Evolutionary conservation across 2,329 filamentous ascomycete species (phyloP).

Genomic region (Diaporthe sp.): DNA sequence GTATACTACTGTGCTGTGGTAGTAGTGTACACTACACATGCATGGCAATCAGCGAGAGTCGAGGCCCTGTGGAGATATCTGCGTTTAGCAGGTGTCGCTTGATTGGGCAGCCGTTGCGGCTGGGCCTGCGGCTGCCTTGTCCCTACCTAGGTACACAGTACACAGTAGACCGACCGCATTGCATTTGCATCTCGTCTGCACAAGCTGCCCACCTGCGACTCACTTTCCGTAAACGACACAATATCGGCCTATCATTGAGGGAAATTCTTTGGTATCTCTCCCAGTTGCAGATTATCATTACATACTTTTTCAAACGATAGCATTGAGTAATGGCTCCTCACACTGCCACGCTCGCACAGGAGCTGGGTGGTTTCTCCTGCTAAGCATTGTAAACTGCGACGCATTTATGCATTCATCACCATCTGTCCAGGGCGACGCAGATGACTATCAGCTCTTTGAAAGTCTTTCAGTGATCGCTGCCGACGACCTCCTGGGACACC

Average conservation of each 20-base stretch:
- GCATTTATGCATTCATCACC: background rate
- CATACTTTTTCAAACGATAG: background rate
- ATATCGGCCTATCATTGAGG: background rate
- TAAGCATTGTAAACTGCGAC: no score
- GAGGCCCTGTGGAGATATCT: background rate
- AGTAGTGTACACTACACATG: no score
- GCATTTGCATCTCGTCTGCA: background rate
- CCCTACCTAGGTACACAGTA: no score
- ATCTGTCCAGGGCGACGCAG: no score
- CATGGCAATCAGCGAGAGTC: background rate
- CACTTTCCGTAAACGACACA: slow-evolving; percentile 1
- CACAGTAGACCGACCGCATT: no score
- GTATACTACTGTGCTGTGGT: background rate
- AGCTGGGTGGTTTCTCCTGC: background rate
- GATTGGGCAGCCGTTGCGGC: background rate
- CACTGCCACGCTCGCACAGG: no score
- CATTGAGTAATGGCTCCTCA: background rate
- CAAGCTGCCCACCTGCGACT: background rate
- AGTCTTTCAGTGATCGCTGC: background rate
- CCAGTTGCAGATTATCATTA: background rate
- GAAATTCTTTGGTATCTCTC: no score
- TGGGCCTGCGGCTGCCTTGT: background rate
- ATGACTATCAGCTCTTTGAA: background rate
- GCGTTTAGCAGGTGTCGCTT: background rate
- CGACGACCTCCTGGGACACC: background rate